A percentile compares a stretch with the other conserved stretches of the same genome.
Conservation (phyloP, 169 alveolate genomes). For the Plasmodium fragile region DNA sequence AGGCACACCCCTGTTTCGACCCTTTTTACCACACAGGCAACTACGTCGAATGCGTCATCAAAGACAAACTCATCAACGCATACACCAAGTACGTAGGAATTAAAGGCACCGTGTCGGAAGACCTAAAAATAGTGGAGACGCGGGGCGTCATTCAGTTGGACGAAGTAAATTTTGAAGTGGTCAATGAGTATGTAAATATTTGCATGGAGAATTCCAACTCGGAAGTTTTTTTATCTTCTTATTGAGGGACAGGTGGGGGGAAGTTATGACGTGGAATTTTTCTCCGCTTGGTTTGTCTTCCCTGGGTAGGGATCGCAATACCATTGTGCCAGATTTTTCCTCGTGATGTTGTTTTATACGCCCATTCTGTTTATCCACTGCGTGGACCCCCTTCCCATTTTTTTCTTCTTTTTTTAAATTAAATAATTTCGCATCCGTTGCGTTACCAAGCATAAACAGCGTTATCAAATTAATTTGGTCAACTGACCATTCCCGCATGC, state of each 20-base stretch:
- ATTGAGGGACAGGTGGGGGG: background rate
- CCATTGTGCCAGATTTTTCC: background rate
- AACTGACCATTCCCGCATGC: background rate
- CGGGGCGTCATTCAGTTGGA: conserved; percentile 46
- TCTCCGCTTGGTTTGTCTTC: background rate
- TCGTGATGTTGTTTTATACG: background rate
- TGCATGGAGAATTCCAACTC: conserved; percentile 45
- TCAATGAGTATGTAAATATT: conserved; percentile 58
- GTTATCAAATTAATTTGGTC: background rate
- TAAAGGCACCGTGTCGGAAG: conserved; percentile 69
- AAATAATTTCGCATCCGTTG: background rate
- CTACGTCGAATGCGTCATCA: conserved; percentile 38
- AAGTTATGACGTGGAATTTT: background rate
- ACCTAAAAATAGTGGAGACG: conserved; percentile 63
- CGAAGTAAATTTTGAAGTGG: conserved; percentile 66
- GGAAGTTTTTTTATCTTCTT: conserved; percentile 58
- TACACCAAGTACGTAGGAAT: conserved; percentile 42
- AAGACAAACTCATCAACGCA: background rate
- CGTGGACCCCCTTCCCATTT: background rate
- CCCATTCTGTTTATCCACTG: background rate
- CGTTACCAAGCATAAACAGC: background rate
- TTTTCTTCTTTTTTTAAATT: background rate
- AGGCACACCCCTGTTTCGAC: background rate
- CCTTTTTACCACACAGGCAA: conserved; percentile 18
- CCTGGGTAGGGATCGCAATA: background rate